Conservation (phyloP, 192 early-diverging fungal species). For the Rhizophlyctis rosea region DNA sequence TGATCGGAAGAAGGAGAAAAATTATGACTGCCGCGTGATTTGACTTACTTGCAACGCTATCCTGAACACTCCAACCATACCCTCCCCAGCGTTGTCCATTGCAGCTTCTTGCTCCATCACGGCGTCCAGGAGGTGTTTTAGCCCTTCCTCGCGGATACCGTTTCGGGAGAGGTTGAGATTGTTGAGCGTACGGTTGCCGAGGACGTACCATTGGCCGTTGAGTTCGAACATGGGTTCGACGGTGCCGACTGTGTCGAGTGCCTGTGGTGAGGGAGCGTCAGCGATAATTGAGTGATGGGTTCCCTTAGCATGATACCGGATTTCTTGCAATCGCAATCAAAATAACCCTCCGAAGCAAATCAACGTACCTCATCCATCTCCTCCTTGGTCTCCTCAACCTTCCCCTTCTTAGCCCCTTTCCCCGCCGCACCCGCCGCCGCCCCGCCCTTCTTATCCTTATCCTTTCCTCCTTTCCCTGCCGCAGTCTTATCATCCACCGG, state of each 20-base stretch:
- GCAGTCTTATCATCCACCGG: constrained; percentile 3
- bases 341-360: too few relatives aligned
- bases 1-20: not conserved
- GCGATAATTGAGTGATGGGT: too few relatives aligned
- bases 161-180: constrained; percentile 44
- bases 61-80: constrained; percentile 37
- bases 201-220: constrained; percentile 47
- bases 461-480: constrained; percentile 10
- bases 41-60: constrained; percentile 27
- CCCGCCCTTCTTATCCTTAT: constrained; percentile 39
- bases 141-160: constrained; percentile 36
- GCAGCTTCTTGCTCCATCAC: constrained; percentile 46
- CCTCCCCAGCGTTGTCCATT: constrained; percentile 34
- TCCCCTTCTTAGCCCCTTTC: constrained; percentile 37
- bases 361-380: constrained; percentile 48
- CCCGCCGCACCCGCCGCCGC: constrained; percentile 9
- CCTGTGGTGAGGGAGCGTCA: too few relatives aligned
- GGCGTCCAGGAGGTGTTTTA: constrained; percentile 40
- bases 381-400: constrained; percentile 49
- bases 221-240: constrained; percentile 53
- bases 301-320: too few relatives aligned
- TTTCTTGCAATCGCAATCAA: too few relatives aligned
- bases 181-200: constrained; percentile 51
- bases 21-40: not conserved
- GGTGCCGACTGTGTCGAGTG: constrained; percentile 4